Evolutionary conservation across 2,329 filamentous ascomycete species (phyloP).

Genomic region (Fusarium xyrophilum): DNA sequence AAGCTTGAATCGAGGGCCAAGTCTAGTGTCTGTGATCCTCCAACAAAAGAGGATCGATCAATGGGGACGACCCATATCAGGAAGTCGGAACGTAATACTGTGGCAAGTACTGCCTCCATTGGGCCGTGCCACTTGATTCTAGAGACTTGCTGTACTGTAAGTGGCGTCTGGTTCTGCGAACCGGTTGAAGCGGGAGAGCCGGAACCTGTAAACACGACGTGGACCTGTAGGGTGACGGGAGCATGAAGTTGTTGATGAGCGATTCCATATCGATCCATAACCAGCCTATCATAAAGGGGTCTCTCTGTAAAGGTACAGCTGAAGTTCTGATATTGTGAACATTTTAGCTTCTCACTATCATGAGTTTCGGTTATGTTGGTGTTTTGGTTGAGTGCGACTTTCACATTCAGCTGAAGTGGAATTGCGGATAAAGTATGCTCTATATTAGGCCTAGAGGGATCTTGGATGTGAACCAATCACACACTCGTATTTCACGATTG

Average conservation of each 20-base stretch:
- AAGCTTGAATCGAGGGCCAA: slow-evolving; percentile 1
- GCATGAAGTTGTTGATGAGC: not conserved
- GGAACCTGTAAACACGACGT: not conserved
- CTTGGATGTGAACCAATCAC: not conserved
- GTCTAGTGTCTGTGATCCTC: not conserved
- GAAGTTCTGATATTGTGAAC: not conserved
- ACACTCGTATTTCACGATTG: not conserved
- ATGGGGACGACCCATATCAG: not conserved
- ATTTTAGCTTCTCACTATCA: not conserved
- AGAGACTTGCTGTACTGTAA: not conserved
- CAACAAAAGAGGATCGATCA: not conserved
- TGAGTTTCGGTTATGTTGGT: not conserved
- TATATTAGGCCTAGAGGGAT: slow-evolving; percentile 11
- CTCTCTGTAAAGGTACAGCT: not conserved
- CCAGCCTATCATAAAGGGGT: too few relatives aligned
- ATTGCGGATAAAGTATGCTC: not conserved
- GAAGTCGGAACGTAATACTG: not conserved
- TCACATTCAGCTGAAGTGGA: not conserved
- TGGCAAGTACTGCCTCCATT: not conserved
- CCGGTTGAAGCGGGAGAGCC: not conserved
- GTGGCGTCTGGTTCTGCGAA: not conserved
- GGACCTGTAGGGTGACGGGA: not conserved
- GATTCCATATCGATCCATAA: not conserved
- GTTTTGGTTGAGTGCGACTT: not conserved
- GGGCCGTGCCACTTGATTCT: too few relatives aligned